Percentiles rank a stretch among this genome's conserved stretches.
phyloP scores from a whole-genome alignment of 2,329 filamentous ascomycete genomes.

The Acarospora socialis region DNA sequence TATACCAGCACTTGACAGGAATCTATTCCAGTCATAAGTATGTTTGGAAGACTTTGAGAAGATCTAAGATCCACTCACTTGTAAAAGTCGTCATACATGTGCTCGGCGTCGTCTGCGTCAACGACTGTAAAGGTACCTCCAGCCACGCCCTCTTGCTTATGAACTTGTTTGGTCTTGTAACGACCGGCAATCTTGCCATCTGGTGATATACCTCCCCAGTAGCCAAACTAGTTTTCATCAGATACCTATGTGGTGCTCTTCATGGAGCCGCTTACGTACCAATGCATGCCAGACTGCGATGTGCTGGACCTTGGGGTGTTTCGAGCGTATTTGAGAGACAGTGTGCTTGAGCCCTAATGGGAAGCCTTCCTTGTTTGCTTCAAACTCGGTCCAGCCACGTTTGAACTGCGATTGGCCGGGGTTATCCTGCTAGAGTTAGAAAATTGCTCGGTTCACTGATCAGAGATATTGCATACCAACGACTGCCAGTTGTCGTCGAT shows the following conservation, averaged over 20 bases:
- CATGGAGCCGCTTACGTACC: constrained; percentile 26
- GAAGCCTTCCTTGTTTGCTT: constrained; percentile 68
- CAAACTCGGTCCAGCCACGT: constrained; percentile 62
- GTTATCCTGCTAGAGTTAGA: constrained; percentile 32
- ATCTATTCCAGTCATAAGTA: too few relatives aligned
- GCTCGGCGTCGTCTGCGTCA: constrained; percentile 55
- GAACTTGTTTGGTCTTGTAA: constrained; percentile 58
- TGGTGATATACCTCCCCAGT: constrained; percentile 81
- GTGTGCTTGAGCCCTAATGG: constrained; percentile 63
- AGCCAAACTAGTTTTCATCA: constrained; percentile 37
- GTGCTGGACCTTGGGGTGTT: constrained; percentile 60
- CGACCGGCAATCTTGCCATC: constrained; percentile 56
- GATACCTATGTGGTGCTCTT: constrained; percentile 17
- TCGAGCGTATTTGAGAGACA: constrained; percentile 52
- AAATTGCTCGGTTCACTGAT: neutral
- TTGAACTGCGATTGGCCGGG: constrained; percentile 38
- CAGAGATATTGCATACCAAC: constrained; percentile 26
- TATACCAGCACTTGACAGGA: constrained; percentile 58
- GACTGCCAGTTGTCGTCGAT: constrained; percentile 97
- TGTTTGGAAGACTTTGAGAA: too few relatives aligned
- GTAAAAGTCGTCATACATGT: constrained; percentile 88
- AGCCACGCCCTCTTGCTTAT: constrained; percentile 39
- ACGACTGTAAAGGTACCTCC: constrained; percentile 59
- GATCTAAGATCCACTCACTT: too few relatives aligned
- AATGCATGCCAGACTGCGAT: constrained; percentile 93